Conservation (phyloP, 2,329 filamentous ascomycete species). For the Ceratocystis ficicola region DNA sequence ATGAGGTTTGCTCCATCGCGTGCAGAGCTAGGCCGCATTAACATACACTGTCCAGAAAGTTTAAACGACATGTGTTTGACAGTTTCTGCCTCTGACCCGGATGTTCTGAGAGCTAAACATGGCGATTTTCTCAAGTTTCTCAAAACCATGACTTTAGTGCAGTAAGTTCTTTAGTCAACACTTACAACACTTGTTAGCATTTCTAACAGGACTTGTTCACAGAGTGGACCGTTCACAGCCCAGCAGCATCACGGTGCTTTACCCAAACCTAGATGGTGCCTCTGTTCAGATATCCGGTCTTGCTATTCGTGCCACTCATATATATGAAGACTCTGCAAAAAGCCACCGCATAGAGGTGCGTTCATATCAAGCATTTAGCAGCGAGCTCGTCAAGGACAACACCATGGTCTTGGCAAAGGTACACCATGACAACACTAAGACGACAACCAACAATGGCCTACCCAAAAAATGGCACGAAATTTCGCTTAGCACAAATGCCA, state of each 20-base stretch:
- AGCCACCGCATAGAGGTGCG: neutral
- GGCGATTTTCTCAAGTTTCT: conserved; percentile 13
- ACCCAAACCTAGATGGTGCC: neutral
- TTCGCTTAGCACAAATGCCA: neutral
- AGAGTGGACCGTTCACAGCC: neutral
- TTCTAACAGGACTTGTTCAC: neutral
- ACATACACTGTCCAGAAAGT: conserved; percentile 12
- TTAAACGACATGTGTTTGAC: conserved; percentile 12
- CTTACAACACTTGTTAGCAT: neutral
- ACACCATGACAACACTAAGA: neutral
- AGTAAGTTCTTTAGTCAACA: neutral
- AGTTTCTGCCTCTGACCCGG: conserved; percentile 1
- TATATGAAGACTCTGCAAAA: neutral
- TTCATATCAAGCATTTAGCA: conserved; percentile 1
- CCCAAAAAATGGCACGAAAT: conserved; percentile 9
- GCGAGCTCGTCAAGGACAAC: neutral
- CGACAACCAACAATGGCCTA: neutral
- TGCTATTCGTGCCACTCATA: neutral
- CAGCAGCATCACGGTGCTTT: neutral
- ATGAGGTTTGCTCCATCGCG: conserved; percentile 10
- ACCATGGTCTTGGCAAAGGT: conserved; percentile 1
- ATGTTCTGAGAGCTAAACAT: neutral
- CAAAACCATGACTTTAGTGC: neutral
- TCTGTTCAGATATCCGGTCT: neutral
- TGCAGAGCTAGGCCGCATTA: conserved; percentile 14